These are phyloP conservation scores for Pueraria montana DNA, from an alignment of 306 rosid species.

Conservation along the genomic window DNA sequence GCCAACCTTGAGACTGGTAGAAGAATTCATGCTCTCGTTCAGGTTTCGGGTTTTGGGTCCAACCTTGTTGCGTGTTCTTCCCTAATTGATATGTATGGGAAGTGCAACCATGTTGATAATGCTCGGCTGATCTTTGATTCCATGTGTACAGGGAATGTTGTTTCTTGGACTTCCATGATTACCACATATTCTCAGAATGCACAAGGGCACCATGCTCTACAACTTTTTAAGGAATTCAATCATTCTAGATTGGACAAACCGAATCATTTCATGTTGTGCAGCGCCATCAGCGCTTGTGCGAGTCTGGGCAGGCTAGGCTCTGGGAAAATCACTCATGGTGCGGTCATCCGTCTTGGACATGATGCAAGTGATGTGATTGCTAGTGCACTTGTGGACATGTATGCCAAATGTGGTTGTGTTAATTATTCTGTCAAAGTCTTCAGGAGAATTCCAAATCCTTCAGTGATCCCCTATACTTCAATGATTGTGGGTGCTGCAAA, in stretches of 20 bases:
- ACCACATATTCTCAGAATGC: conserved; percentile 82
- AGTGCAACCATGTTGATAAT: conserved; percentile 67
- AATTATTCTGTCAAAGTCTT: conserved; percentile 71
- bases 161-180: conserved; percentile 92
- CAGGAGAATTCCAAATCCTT: conserved; percentile 64
- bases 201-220: conserved; percentile 65
- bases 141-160: conserved; percentile 69
- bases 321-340: conserved; percentile 78
- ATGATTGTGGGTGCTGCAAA: conserved; percentile 90
- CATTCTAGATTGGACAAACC: conserved; percentile 51
- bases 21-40: conserved; percentile 63
- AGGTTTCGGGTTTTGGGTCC: conserved; percentile 60
- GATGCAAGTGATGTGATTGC: conserved; percentile 69
- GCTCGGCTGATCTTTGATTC: conserved; percentile 70
- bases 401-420: conserved; percentile 85
- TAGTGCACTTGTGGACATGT: conserved; percentile 89
- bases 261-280: conserved; percentile 83
- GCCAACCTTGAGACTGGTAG: conserved; percentile 62
- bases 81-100: conserved; percentile 87
- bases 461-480: conserved; percentile 75
- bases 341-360: conserved; percentile 63
- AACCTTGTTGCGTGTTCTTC: conserved; percentile 75
- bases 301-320: conserved; percentile 75
- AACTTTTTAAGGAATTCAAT: conserved; percentile 65
- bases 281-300: conserved; percentile 75